Evolutionary conservation across 2,329 filamentous ascomycete species (phyloP), one percentile per base, ranked within the genome.

Genomic region (Didymella glomerata): DNA sequence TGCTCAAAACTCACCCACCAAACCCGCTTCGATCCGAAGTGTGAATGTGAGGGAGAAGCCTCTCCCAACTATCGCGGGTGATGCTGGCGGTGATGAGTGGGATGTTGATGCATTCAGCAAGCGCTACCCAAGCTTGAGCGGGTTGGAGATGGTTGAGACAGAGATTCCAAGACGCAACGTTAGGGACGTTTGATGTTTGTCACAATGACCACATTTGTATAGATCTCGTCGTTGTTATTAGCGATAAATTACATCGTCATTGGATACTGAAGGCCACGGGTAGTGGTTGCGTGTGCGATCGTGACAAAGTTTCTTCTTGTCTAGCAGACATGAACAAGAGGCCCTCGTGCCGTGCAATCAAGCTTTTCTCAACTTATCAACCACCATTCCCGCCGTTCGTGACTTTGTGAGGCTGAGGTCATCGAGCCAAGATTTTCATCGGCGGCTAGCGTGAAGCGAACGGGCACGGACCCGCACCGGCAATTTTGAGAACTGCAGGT

Each of bases 141-240:
- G 92, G 10, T 86, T 97, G 67, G 93, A 97, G 80, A 91, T 94
- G 88, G 90, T 92, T n/a, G 91, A 95, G 79, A 86, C 88, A 60
- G 90, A 86, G 65, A 77, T 78, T 57, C 73, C 73, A 5, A 55
- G 53, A 10, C 49, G 66, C 49, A 61, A 45, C 18, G 63, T 69
- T 1, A 61, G 72, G 49, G 56, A 59, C n/a, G 28, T 59, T 20
- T 59, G 18, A 48, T 22, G 3, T 47, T 4, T 41, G 38, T 50
- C 13, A 11, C 6, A 11, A 10, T 8, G 9, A 9, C 22, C 14
- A 10, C 13, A 49, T 34, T 54, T 40, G 10, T 46, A 49, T 18
- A 28, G 30, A 44, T 42, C 14, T 25, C 27, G 14, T 27, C 22
- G 14, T 46, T 52, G 38, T 47, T 32, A 24, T 48, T 53, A 48